Evolutionary conservation across 371 early-diverging fungal species (phyloP).

Genomic region (Syncephalis fuscata): DNA sequence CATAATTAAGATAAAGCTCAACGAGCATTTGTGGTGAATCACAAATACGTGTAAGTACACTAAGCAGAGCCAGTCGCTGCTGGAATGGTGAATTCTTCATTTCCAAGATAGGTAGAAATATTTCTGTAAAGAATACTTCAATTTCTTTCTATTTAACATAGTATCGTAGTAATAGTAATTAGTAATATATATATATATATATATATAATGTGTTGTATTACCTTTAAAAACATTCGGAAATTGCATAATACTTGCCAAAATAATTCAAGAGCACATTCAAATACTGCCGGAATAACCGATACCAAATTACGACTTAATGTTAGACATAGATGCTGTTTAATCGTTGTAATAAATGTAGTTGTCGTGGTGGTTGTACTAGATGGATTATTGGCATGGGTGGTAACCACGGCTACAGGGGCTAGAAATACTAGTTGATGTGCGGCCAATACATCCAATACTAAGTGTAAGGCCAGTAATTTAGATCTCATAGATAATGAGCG

Average conservation of each 20-base stretch:
- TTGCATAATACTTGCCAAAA: slow-evolving; percentile 57
- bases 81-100: slow-evolving; percentile 28
- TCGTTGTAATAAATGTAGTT: slow-evolving; percentile 29
- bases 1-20: slow-evolving; percentile 93
- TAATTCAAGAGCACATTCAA: slow-evolving; percentile 66
- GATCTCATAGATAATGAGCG: slow-evolving; percentile 39
- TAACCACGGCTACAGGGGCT: slow-evolving; percentile 16
- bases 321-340: slow-evolving; percentile 45
- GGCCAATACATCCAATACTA: slow-evolving; percentile 32
- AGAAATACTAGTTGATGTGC: slow-evolving; percentile 37
- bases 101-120: slow-evolving; percentile 48
- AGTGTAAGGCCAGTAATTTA: slow-evolving; percentile 37
- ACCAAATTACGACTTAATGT: slow-evolving; percentile 42
- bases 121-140: slow-evolving; percentile 57
- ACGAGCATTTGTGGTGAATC: slow-evolving; percentile 75
- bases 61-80: slow-evolving; percentile 27
- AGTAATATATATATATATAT: background rate
- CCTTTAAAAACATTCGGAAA: slow-evolving; percentile 48
- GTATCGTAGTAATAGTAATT: background rate
- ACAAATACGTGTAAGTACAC: slow-evolving; percentile 26
- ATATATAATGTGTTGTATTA: slow-evolving; percentile 8
- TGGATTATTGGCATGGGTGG: slow-evolving; percentile 8
- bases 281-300: slow-evolving; percentile 50
- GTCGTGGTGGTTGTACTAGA: slow-evolving; percentile 9
- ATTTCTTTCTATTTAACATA: slow-evolving; percentile 38